phyloP scores from a whole-genome alignment of 495 filamentous ascomycete species.

The Penicillium arizonense region DNA sequence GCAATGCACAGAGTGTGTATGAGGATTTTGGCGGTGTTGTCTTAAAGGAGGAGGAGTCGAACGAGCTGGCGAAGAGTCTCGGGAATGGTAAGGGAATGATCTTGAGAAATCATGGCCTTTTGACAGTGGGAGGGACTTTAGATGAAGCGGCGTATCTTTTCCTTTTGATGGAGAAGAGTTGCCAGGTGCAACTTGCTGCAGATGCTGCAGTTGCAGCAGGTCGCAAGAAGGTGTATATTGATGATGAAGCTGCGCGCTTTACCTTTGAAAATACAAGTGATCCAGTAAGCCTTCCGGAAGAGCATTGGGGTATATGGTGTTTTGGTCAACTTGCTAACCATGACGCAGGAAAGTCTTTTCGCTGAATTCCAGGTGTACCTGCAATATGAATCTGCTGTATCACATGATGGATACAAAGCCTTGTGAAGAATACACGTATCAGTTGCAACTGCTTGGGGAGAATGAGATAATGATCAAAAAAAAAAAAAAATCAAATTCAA shows the following conservation, averaged over 20 bases:
- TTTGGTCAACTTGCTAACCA: conserved; percentile 46
- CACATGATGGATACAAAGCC: conserved; percentile 10
- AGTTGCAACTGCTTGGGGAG: too few species aligned
- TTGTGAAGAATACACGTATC: not conserved
- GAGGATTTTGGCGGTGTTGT: conserved; percentile 56
- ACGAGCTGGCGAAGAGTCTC: conserved; percentile 15
- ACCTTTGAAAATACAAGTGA: not conserved
- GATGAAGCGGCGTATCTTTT: conserved; percentile 59
- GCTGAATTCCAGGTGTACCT: conserved; percentile 22
- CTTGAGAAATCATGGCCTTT: conserved; percentile 54
- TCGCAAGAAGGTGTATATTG: not conserved
- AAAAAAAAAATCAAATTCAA: too few species aligned
- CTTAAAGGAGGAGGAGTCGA: conserved; percentile 15
- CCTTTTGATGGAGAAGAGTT: conserved; percentile 37
- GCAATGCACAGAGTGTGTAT: conserved; percentile 50
- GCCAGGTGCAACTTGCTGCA: not conserved
- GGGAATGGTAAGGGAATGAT: conserved; percentile 48
- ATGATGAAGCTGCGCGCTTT: not conserved
- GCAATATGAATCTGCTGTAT: conserved; percentile 7
- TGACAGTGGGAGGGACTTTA: conserved; percentile 52
- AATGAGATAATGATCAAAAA: too few species aligned
- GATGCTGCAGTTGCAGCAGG: not conserved
- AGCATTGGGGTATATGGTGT: too few species aligned
- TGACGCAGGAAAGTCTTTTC: conserved; percentile 38
- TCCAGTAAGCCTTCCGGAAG: too few species aligned